Percentiles rank a stretch among this genome's conserved stretches.
These are phyloP conservation scores for Talaromyces pinophilus DNA, from an alignment of 2,329 filamentous ascomycete genomes.

Conservation along the genomic window DNA sequence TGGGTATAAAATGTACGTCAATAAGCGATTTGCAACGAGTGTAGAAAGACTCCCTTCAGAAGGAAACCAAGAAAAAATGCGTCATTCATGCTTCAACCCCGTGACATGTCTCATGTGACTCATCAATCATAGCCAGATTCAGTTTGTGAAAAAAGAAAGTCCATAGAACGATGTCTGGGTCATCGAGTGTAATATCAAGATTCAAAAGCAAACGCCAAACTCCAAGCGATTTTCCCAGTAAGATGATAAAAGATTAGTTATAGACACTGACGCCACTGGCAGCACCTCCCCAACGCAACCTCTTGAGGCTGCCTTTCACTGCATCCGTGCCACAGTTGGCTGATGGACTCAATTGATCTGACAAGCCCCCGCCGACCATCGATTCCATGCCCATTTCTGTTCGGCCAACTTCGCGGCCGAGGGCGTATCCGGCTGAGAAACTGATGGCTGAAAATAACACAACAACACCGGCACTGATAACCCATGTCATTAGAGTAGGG, in stretches of 20 bases:
- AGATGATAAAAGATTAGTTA: constrained; percentile 8
- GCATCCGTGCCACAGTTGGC: constrained; percentile 49
- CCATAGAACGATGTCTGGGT: background rate
- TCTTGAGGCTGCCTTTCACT: constrained; percentile 45
- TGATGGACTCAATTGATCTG: constrained; percentile 32
- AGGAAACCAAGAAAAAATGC: background rate
- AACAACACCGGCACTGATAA: constrained; percentile 65
- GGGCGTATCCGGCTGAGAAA: constrained; percentile 64
- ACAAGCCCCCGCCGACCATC: constrained; percentile 27
- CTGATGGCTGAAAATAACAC: constrained; percentile 65
- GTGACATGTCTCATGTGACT: constrained; percentile 15
- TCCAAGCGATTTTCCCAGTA: background rate
- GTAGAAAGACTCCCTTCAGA: background rate
- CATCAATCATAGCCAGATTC: constrained; percentile 3
- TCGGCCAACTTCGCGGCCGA: constrained; percentile 60
- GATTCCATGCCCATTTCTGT: constrained; percentile 46
- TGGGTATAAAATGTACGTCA: constrained; percentile 3
- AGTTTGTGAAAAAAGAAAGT: background rate
- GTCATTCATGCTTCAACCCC: background rate
- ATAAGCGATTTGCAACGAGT: background rate
- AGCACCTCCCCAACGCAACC: constrained; percentile 45
- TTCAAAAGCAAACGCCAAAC: background rate
- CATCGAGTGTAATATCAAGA: background rate
- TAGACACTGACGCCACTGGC: constrained; percentile 38
- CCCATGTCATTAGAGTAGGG: constrained; percentile 66